phyloP scores from a whole-genome alignment of 176 grass and related monocot species.

The Raddia distichophylla region DNA sequence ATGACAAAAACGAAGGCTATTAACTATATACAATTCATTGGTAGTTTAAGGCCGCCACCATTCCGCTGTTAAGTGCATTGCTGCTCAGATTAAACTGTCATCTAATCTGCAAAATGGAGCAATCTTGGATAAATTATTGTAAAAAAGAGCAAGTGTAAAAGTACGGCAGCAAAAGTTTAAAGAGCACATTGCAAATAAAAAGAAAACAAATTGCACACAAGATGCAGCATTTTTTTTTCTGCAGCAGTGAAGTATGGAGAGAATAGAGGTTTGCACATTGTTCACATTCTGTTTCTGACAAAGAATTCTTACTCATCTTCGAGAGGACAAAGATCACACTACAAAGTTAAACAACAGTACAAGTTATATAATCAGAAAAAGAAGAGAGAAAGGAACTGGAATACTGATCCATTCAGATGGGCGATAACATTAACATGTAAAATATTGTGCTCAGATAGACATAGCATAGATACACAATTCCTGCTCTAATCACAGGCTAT shows the following conservation, averaged over 20 bases:
- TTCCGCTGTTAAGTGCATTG: conserved; percentile 1
- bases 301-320: background rate
- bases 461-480: background rate
- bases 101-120: conserved; percentile 4
- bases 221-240: background rate
- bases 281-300: background rate
- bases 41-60: conserved; percentile 3
- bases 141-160: background rate
- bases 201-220: background rate
- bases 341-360: background rate
- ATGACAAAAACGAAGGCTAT: conserved; percentile 16
- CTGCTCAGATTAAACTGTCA: conserved; percentile 8
- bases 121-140: background rate
- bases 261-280: background rate
- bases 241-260: background rate
- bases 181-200: background rate
- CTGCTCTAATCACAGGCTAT: background rate
- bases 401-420: conserved; percentile 14
- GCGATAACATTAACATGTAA: conserved; percentile 17
- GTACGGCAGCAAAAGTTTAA: background rate
- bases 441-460: background rate
- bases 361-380: conserved; percentile 3
- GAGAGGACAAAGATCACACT: background rate
- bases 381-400: background rate
- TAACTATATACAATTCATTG: background rate